phyloP scores from a whole-genome alignment of 257 asterid species.

The Parsonsia alboflavescens region DNA sequence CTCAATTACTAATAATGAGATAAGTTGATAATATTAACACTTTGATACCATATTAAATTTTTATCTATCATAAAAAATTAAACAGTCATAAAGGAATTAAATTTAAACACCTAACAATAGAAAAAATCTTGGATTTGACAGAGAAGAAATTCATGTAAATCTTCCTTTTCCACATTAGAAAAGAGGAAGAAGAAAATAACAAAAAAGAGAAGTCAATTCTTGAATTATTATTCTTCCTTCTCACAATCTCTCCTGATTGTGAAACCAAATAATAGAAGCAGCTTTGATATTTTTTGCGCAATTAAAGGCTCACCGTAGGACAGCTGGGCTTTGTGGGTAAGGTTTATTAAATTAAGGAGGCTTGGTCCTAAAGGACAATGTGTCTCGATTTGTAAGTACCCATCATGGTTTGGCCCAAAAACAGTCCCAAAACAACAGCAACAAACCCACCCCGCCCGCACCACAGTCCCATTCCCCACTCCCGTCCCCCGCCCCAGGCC shows the following conservation, averaged over 20 bases:
- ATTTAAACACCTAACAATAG: too few species aligned
- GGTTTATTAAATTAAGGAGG: slow-evolving; percentile 6
- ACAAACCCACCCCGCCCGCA: background rate
- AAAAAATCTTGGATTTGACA: too few species aligned
- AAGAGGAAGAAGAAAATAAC: background rate
- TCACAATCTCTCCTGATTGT: background rate
- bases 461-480: too few species aligned
- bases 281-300: slow-evolving; percentile 4
- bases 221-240: background rate
- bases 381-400: slow-evolving; percentile 6
- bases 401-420: slow-evolving; percentile 18
- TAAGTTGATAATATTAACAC: too few species aligned
- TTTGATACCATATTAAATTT: too few species aligned
- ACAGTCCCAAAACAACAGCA: background rate
- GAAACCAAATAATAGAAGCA: background rate
- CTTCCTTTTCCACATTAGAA: too few species aligned
- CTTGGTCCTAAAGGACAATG: slow-evolving; percentile 21
- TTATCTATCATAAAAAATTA: too few species aligned
- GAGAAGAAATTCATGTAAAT: too few species aligned
- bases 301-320: slow-evolving; percentile 14
- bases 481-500: background rate
- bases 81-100: too few species aligned
- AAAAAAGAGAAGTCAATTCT: background rate
- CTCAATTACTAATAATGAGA: too few species aligned
- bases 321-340: slow-evolving; percentile 23